Conservation (phyloP, 208 protist genomes). For the Trypanosoma melophagium region DNA sequence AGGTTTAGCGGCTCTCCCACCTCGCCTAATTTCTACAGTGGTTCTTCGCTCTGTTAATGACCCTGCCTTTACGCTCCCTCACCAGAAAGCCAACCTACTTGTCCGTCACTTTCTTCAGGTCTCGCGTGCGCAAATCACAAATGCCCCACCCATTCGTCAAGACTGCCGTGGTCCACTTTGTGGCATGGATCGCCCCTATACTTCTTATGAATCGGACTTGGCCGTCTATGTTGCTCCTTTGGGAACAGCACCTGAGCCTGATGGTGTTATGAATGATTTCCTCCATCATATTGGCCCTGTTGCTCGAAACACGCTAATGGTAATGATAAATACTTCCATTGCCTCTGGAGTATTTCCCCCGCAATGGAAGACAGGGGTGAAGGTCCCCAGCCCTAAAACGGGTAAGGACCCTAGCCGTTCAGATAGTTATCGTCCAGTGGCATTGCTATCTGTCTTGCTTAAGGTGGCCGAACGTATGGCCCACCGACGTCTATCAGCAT, state of each 20-base stretch:
- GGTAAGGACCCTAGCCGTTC: not conserved
- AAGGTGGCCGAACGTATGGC: not conserved
- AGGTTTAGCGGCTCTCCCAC: not conserved
- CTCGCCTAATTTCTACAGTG: not conserved
- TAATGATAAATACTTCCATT: not conserved
- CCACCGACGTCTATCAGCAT: not conserved
- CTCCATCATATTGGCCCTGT: not conserved
- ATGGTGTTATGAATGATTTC: not conserved
- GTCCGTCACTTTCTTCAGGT: not conserved
- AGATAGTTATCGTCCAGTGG: constrained; percentile 1
- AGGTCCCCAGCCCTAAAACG: not conserved
- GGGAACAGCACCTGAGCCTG: not conserved
- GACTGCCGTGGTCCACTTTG: not conserved
- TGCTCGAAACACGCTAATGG: not conserved
- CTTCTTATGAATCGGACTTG: not conserved
- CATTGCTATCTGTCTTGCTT: not conserved
- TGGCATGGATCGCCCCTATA: not conserved
- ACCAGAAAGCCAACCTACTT: not conserved
- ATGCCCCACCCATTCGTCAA: not conserved
- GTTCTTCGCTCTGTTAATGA: not conserved
- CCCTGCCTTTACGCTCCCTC: not conserved
- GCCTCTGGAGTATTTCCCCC: not conserved
- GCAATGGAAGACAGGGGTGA: not conserved
- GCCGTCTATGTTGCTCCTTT: not conserved
- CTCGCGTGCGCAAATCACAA: not conserved